Conservation (phyloP, 208 protist species). For the Leptomonas pyrrhocoris region DNA sequence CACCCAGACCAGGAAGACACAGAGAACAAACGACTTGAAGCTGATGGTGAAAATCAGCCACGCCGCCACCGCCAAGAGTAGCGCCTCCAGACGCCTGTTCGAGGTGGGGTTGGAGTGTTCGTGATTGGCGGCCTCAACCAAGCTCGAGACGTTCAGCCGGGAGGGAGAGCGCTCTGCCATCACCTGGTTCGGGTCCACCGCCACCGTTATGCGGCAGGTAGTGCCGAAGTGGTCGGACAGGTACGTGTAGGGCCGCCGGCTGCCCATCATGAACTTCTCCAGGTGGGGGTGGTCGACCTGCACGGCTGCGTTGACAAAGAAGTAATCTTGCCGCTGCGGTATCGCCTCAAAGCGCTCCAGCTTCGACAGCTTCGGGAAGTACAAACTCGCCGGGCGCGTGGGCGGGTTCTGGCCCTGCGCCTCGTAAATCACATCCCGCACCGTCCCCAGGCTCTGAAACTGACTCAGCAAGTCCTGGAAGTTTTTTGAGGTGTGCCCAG, state of each 20-base stretch:
- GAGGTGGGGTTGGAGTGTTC: constrained; percentile 76
- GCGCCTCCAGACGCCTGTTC: constrained; percentile 45
- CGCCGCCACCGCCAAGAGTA: constrained; percentile 37
- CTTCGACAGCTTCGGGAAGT: constrained; percentile 86
- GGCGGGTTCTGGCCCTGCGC: constrained; percentile 54
- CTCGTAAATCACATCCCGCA: constrained; percentile 74
- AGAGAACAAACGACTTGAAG: constrained; percentile 38
- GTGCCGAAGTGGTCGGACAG: constrained; percentile 91
- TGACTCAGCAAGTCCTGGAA: constrained; percentile 71
- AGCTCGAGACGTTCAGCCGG: constrained; percentile 44
- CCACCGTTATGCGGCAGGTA: constrained; percentile 36
- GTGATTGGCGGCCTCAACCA: constrained; percentile 69
- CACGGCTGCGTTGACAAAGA: constrained; percentile 67
- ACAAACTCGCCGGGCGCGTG: constrained; percentile 75
- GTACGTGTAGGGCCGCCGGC: constrained; percentile 81
- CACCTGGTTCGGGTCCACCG: constrained; percentile 5
- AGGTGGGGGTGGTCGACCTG: constrained; percentile 39
- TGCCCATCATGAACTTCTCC: constrained; percentile 84
- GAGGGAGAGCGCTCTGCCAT: constrained; percentile 18
- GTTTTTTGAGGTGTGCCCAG: constrained; percentile 45
- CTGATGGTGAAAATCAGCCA: constrained; percentile 53
- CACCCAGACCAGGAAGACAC: constrained; percentile 34
- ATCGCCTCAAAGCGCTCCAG: constrained; percentile 57
- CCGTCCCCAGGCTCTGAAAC: constrained; percentile 58
- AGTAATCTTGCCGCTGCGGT: constrained; percentile 87